Base-by-base conservation (phyloP, 108 stramenopile genomes). In the Pseudonitzschia pungens region DNA sequence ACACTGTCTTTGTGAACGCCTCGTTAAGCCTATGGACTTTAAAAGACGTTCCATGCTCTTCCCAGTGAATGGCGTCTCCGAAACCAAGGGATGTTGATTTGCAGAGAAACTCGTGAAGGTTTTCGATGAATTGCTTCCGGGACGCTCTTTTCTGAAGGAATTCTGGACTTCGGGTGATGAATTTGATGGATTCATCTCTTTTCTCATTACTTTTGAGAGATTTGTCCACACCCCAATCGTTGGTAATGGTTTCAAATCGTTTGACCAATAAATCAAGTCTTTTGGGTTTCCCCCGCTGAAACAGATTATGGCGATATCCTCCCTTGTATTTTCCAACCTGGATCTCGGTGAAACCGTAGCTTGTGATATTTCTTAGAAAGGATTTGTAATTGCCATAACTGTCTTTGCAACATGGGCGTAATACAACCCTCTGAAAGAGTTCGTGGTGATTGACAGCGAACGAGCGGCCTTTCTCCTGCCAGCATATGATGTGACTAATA, bases 331-430 rank as follows among this genome's bases (percentile, higher is more conserved):
- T 41, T 11, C 64, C 64, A n/a, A 43, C 29, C 15, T 40, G 43
- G 22, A 65, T 65, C 64, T 65, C 64, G 24, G 40, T 36, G 22
- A 65, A 65, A 18, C 64, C 64, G 42, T 29, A 65, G 29, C 42
- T 65, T 36, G 0, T 41, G 18, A 65, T 41, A 33, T 33, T 65
- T 43, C 16, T 26, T 5, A 65, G 29, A 6, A 65, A 65, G 5
- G 42, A 41, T 16, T 65, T 18, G 36, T 65, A 65, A 16, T 15
- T 43, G 16, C 20, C 20, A 65, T 65, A 33, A 11, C 5, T 31
- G 14, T n/a, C 64, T 40, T 31, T 31, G 40, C 42, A 65, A 43
- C 64, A 65, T 16, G 32, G 28, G 18, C 42, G 20, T 43, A 65
- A 42, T n/a, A 65, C 42, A 9, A 43, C 40, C 21, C 7, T 43